Conservation (phyloP, 2,329 filamentous ascomycete genomes). For the Dryadomyces sulphureus region DNA sequence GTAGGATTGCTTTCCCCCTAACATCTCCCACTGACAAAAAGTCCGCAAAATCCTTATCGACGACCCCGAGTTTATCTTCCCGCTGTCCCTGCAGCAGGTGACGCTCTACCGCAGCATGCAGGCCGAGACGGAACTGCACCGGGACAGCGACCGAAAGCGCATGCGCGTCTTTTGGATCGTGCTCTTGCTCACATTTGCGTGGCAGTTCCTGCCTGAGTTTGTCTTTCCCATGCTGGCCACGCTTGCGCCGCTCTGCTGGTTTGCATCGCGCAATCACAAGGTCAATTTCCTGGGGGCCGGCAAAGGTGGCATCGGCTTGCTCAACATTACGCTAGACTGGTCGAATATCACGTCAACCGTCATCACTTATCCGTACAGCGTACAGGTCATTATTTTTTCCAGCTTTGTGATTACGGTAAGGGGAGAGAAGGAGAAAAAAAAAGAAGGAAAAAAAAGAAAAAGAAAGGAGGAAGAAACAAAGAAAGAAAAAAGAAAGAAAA, state of each 20-base stretch:
- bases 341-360: slow-evolving; percentile 13
- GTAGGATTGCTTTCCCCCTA: neutral
- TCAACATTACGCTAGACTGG: slow-evolving; percentile 12
- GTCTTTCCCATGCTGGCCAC: slow-evolving; percentile 10
- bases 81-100: slow-evolving; percentile 11
- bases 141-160: neutral
- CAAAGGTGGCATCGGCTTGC: slow-evolving; percentile 9
- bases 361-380: slow-evolving; percentile 11
- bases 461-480: neutral
- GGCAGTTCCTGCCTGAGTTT: slow-evolving; percentile 12
- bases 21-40: neutral
- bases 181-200: slow-evolving; percentile 5
- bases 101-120: slow-evolving; percentile 12
- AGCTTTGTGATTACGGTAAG: slow-evolving; percentile 8
- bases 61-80: slow-evolving; percentile 12
- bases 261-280: slow-evolving; percentile 10
- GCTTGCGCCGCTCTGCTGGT: slow-evolving; percentile 13
- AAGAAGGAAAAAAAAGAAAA: neutral
- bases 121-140: slow-evolving; percentile 2
- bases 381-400: slow-evolving; percentile 11
- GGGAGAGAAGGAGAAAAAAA: neutral
- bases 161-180: slow-evolving; percentile 8
- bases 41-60: slow-evolving; percentile 11
- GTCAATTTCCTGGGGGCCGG: slow-evolving; percentile 13
- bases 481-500: neutral